Evolutionary conservation across 768 basidiomycete genomes (phyloP).

Genomic region (Kockovaella imperatae): DNA sequence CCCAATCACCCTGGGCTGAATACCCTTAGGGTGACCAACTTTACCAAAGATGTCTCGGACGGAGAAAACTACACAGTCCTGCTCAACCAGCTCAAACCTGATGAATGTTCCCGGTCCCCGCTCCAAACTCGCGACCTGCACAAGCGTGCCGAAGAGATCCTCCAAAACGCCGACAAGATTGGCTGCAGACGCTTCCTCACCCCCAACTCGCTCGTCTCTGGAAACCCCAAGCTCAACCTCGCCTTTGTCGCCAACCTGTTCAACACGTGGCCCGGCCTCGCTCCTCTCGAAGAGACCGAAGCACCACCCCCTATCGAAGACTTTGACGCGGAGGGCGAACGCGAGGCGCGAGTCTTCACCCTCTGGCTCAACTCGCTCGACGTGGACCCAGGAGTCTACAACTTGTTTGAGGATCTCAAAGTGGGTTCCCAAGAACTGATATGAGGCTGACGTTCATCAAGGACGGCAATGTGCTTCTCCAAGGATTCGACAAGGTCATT

Average conservation of each 20-base stretch:
- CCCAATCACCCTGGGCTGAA: neutral
- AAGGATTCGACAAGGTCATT: slow-evolving; percentile 91
- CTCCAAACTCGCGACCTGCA: slow-evolving; percentile 76
- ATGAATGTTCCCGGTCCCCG: slow-evolving; percentile 82
- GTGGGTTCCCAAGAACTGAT: slow-evolving; percentile 41
- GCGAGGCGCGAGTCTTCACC: slow-evolving; percentile 94
- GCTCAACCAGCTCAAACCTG: slow-evolving; percentile 89
- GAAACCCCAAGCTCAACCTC: slow-evolving; percentile 94
- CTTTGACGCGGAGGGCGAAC: slow-evolving; percentile 97
- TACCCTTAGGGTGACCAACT: slow-evolving; percentile 85
- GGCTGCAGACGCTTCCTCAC: slow-evolving; percentile 95
- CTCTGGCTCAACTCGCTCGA: slow-evolving; percentile 97
- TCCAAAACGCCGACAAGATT: slow-evolving; percentile 87
- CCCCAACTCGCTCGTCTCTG: slow-evolving; percentile 77
- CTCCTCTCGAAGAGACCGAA: slow-evolving; percentile 86
- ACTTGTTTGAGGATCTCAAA: slow-evolving; percentile 90
- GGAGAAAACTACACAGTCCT: slow-evolving; percentile 97
- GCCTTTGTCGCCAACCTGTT: slow-evolving; percentile 94
- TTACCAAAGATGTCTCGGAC: slow-evolving; percentile 92
- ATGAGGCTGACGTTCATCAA: slow-evolving; percentile 12
- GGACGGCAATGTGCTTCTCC: slow-evolving; percentile 79
- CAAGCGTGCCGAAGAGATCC: slow-evolving; percentile 79
- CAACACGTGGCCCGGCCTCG: slow-evolving; percentile 94
- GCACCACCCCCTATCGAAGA: slow-evolving; percentile 84
- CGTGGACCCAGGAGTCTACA: slow-evolving; percentile 92